These are phyloP conservation scores for Leccinum subgranulosum DNA, from an alignment of 768 basidiomycete species.

Conservation along the genomic window DNA sequence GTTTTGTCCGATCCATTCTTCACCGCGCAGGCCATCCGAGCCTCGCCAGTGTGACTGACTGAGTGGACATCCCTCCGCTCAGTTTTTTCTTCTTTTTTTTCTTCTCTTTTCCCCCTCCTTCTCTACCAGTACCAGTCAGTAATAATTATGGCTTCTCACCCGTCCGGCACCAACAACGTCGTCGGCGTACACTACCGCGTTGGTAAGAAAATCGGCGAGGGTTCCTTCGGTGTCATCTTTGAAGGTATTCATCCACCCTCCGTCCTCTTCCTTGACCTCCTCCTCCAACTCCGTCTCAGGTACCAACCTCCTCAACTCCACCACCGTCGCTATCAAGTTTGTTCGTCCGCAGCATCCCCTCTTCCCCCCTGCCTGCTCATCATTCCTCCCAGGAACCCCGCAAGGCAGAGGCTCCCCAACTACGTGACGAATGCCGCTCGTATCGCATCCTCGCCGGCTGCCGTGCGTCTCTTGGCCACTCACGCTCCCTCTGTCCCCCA, in stretches of 20 bases:
- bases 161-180: conserved; percentile 66
- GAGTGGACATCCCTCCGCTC: conserved; percentile 3
- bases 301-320: conserved; percentile 95
- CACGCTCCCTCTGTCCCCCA: conserved; percentile 1
- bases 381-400: conserved; percentile 64
- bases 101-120: conserved; percentile 4
- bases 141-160: conserved; percentile 49
- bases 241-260: conserved; percentile 51
- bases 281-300: conserved; percentile 46
- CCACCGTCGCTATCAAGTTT: conserved; percentile 99
- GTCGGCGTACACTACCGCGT: conserved; percentile 98
- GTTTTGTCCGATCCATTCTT: conserved; percentile 34
- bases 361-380: conserved; percentile 6
- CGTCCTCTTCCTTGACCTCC: not conserved
- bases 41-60: conserved; percentile 17
- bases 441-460: conserved; percentile 90
- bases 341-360: conserved; percentile 49
- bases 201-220: conserved; percentile 99
- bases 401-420: conserved; percentile 95
- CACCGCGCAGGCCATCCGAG: conserved; percentile 26
- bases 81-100: conserved; percentile 2
- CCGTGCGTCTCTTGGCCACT: conserved; percentile 51
- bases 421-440: conserved; percentile 97
- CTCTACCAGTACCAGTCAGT: conserved; percentile 19
- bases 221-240: conserved; percentile 95